These are phyloP conservation scores for Berberis vulgaris DNA, from an alignment of 164 flowering plant genomes.

Conservation along the genomic window DNA sequence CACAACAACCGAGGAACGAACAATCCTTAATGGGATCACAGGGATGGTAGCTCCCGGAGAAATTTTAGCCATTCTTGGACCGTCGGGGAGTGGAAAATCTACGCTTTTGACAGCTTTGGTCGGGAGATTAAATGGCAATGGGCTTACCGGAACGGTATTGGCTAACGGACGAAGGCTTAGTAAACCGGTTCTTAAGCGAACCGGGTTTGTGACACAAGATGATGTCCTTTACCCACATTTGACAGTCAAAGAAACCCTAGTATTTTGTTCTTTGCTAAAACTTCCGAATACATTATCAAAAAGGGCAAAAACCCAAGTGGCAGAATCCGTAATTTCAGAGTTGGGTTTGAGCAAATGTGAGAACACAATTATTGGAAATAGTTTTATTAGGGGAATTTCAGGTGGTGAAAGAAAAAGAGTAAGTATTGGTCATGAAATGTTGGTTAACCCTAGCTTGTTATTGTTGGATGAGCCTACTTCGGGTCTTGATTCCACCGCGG, in stretches of 20 bases:
- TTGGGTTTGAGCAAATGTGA: slow-evolving; percentile 59
- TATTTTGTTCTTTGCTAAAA: slow-evolving; percentile 60
- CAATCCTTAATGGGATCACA: slow-evolving; percentile 51
- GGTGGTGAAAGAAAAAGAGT: slow-evolving; percentile 90
- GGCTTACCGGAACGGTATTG: slow-evolving; percentile 49
- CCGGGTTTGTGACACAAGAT: slow-evolving; percentile 86
- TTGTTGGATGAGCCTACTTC: slow-evolving; percentile 89
- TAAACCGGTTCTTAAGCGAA: slow-evolving; percentile 28
- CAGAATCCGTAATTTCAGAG: slow-evolving; percentile 61
- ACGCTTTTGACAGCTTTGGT: slow-evolving; percentile 73
- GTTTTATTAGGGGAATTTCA: slow-evolving; percentile 61
- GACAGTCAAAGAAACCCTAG: slow-evolving; percentile 77
- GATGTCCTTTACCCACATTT: slow-evolving; percentile 82
- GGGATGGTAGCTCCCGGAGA: slow-evolving; percentile 79
- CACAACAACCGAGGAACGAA: slow-evolving; percentile 28
- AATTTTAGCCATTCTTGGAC: slow-evolving; percentile 78
- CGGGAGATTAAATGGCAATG: slow-evolving; percentile 45
- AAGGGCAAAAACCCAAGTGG: slow-evolving; percentile 35
- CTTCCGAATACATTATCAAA: slow-evolving; percentile 34
- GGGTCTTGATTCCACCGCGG: slow-evolving; percentile 85
- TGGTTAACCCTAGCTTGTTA: slow-evolving; percentile 68
- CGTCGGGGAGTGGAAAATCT: slow-evolving; percentile 92
- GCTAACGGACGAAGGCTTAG: slow-evolving; percentile 35
- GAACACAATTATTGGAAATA: slow-evolving; percentile 66
- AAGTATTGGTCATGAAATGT: slow-evolving; percentile 81